Evolutionary conservation across 441 rosid species (phyloP).

Genomic region (Eruca vesicaria): DNA sequence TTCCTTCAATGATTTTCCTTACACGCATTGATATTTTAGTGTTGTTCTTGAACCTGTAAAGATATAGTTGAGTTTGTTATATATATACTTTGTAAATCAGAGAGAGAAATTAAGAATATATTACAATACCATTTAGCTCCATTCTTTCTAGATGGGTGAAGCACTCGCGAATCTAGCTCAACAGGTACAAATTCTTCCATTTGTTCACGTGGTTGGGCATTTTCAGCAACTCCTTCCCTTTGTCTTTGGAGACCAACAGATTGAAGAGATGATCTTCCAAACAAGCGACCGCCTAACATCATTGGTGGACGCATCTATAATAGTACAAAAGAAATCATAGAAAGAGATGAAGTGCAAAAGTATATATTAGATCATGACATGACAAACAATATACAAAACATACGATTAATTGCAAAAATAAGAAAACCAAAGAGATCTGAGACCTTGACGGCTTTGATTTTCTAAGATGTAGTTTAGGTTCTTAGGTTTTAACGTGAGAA

Average conservation of each 20-base stretch:
- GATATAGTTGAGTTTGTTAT: too few species aligned
- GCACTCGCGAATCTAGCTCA: background rate
- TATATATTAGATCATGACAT: background rate
- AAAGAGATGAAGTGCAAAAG: background rate
- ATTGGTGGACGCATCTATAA: too few species aligned
- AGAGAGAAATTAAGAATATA: too few species aligned
- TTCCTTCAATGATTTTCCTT: background rate
- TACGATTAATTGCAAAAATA: background rate
- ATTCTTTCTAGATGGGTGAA: too few species aligned
- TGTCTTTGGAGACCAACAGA: too few species aligned
- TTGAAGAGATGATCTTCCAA: too few species aligned
- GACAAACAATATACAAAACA: background rate
- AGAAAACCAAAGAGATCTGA: background rate
- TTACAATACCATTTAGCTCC: too few species aligned
- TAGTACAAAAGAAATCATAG: too few species aligned
- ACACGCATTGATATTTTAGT: background rate
- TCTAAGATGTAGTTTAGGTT: background rate
- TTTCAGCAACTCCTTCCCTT: too few species aligned
- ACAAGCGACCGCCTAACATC: too few species aligned
- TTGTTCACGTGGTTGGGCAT: too few species aligned
- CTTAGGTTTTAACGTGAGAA: background rate
- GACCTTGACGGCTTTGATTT: background rate
- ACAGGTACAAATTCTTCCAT: background rate
- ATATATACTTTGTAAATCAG: too few species aligned
- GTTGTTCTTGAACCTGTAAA: slow-evolving; percentile 1